Evolutionary conservation across 169 alveolate species (phyloP).

Genomic region (Eimeria necatrix): DNA sequence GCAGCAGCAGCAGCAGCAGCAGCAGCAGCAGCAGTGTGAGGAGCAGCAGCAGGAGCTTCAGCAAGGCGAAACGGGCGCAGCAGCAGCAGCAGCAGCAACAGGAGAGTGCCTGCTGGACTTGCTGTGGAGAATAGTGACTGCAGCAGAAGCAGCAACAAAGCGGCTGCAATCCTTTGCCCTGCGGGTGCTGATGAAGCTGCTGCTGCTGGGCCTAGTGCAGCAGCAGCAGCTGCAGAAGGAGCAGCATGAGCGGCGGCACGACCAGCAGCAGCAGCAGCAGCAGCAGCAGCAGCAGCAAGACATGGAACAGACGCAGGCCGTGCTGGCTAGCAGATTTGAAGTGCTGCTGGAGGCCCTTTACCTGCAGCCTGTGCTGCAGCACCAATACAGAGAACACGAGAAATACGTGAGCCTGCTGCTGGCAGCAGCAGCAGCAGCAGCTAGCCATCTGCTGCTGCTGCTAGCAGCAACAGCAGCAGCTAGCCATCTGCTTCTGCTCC

Average conservation of each 20-base stretch:
- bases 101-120: slow-evolving; percentile 57
- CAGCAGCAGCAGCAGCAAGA: slow-evolving; percentile 16
- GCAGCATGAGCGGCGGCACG: background rate
- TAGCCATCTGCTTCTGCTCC: background rate
- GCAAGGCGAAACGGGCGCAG: background rate
- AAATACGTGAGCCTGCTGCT: slow-evolving; percentile 8
- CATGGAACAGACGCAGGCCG: background rate
- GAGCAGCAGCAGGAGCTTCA: background rate
- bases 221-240: slow-evolving; percentile 8
- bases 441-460: background rate
- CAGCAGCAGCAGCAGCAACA: slow-evolving; percentile 3
- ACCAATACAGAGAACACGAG: slow-evolving; percentile 21
- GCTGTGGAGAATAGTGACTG: slow-evolving; percentile 70
- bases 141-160: slow-evolving; percentile 70
- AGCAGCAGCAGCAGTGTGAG: slow-evolving; percentile 27
- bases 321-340: slow-evolving; percentile 14
- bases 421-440: background rate
- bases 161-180: slow-evolving; percentile 57
- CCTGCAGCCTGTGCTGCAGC: slow-evolving; percentile 73
- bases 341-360: slow-evolving; percentile 60
- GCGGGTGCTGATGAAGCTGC: slow-evolving; percentile 63
- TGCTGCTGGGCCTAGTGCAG: slow-evolving; percentile 47
- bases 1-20: slow-evolving; percentile 60
- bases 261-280: slow-evolving; percentile 43
- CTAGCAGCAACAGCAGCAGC: no score